Conservation (phyloP, 1,284 basidiomycete genomes). For the Sporisorium reilianum region DNA sequence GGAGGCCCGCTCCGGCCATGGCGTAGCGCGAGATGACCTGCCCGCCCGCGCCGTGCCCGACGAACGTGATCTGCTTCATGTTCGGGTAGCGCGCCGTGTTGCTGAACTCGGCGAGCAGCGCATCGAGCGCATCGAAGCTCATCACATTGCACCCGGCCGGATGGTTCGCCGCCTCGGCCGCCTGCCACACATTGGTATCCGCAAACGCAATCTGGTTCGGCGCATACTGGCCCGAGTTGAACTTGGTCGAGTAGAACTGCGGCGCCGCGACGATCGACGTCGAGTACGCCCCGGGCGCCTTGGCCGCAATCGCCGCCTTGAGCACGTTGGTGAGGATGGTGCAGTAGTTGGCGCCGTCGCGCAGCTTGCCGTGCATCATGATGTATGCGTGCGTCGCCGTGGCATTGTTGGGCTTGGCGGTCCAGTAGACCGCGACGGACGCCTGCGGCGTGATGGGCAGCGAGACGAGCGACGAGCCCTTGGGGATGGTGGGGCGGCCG, state of each 20-base stretch:
- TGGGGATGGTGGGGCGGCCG: slow-evolving; percentile 34
- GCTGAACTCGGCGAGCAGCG: slow-evolving; percentile 58
- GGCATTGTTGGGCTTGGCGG: slow-evolving; percentile 37
- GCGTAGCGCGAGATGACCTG: slow-evolving; percentile 67
- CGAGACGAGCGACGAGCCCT: slow-evolving; percentile 45
- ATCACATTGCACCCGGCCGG: slow-evolving; percentile 50
- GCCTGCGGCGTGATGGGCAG: slow-evolving; percentile 39
- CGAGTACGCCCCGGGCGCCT: slow-evolving; percentile 27
- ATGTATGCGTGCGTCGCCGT: slow-evolving; percentile 58
- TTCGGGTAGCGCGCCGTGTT: slow-evolving; percentile 52
- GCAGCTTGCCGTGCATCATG: slow-evolving; percentile 66
- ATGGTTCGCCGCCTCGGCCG: slow-evolving; percentile 57
- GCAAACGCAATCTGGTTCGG: slow-evolving; percentile 52
- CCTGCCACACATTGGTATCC: slow-evolving; percentile 64
- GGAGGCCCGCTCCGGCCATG: slow-evolving; percentile 48
- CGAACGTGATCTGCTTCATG: slow-evolving; percentile 61
- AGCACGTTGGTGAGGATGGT: slow-evolving; percentile 58
- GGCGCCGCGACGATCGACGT: slow-evolving; percentile 61
- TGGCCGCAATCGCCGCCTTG: slow-evolving; percentile 38
- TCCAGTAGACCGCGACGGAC: slow-evolving; percentile 55
- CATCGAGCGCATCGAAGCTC: slow-evolving; percentile 64
- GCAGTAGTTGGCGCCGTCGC: slow-evolving; percentile 62
- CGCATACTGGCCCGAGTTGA: slow-evolving; percentile 63
- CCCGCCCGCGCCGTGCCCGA: slow-evolving; percentile 67
- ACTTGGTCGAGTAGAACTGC: slow-evolving; percentile 58